Evolutionary conservation across 768 basidiomycete genomes (phyloP).

Genomic region (Boletus rex-veris): DNA sequence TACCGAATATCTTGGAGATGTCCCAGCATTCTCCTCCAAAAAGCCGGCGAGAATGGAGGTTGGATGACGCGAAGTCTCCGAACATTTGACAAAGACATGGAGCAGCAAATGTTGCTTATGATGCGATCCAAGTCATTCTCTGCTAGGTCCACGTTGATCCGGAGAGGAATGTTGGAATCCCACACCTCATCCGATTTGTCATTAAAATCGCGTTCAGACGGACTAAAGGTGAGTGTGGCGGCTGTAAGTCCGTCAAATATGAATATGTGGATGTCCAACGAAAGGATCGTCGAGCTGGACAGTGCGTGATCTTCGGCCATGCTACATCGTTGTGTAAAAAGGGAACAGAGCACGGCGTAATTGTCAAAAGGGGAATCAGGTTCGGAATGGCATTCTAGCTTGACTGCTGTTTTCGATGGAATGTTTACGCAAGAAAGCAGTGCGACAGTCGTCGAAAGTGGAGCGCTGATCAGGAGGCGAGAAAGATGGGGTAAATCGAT

Average conservation of each 20-base stretch:
- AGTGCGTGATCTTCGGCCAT: no score
- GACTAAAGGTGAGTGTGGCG: neutral
- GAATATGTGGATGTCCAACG: neutral
- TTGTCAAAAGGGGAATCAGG: no score
- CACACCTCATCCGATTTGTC: neutral
- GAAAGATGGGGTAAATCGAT: no score
- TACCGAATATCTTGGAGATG: neutral
- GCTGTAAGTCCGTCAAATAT: rapidly evolving
- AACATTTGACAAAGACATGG: neutral
- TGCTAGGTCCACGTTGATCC: neutral
- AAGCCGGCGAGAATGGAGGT: neutral
- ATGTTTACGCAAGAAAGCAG: no score
- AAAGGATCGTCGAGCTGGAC: neutral
- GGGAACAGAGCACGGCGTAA: neutral
- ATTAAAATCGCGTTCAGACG: neutral
- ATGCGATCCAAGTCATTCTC: neutral
- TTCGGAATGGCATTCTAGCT: no score
- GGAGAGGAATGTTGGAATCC: neutral
- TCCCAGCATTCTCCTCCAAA: constrained; percentile 5
- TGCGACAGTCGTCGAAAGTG: no score
- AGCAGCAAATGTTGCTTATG: neutral
- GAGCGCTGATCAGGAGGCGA: no score
- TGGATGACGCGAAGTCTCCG: neutral
- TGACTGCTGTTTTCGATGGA: no score
- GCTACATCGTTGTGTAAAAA: neutral